phyloP scores from a whole-genome alignment of 139 green algal species.

The Tetradesmus obliquus region DNA sequence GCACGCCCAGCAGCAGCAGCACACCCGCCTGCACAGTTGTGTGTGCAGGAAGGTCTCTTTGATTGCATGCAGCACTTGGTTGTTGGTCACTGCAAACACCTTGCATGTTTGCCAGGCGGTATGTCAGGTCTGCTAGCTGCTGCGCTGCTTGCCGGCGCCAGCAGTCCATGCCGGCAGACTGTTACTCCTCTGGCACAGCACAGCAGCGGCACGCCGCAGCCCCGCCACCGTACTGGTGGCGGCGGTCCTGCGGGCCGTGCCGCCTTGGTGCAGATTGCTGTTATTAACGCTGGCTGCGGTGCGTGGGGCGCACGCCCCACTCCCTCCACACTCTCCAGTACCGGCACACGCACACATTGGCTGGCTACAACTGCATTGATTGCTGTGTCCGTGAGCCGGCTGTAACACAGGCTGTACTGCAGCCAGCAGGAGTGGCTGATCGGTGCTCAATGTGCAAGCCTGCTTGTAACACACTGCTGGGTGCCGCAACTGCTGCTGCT shows the following conservation, averaged over 20 bases:
- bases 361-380: background rate
- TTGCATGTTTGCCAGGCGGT: constrained; percentile 42
- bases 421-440: too few species aligned
- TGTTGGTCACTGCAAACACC: too few species aligned
- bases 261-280: constrained; percentile 30
- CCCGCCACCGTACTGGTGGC: constrained; percentile 6
- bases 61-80: too few species aligned
- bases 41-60: background rate
- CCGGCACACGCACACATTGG: constrained; percentile 7
- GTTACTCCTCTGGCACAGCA: constrained; percentile 64
- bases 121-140: constrained; percentile 52
- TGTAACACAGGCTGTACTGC: too few species aligned
- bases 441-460: too few species aligned
- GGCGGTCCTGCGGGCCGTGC: background rate
- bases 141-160: background rate
- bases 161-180: constrained; percentile 38
- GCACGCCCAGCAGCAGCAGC: background rate
- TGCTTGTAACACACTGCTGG: too few species aligned
- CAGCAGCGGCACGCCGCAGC: background rate
- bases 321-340: background rate
- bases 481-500: background rate
- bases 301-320: background rate
- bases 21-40: background rate
- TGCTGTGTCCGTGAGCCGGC: too few species aligned
- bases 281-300: background rate